A percentile compares a stretch with the other conserved stretches of the same genome.
Evolutionary conservation across 495 filamentous ascomycete genomes (phyloP).

Genomic region (Xylaria sp.): DNA sequence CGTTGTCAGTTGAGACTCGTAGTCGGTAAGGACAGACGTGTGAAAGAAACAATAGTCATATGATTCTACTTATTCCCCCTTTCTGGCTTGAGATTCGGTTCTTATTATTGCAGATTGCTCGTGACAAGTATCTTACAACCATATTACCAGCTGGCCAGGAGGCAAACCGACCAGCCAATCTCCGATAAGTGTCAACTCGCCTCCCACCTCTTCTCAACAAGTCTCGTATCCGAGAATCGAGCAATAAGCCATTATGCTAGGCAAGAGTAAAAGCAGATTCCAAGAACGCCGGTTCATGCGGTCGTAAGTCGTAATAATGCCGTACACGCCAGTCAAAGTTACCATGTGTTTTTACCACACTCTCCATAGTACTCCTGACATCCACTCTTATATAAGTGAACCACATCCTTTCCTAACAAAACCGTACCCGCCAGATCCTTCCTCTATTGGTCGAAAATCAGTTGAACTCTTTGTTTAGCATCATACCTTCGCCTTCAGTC

Average conservation of each 20-base stretch:
- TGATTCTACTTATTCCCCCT: slow-evolving; percentile 41
- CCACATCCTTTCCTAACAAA: background rate
- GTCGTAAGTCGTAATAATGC: slow-evolving; percentile 28
- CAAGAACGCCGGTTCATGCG: slow-evolving; percentile 28
- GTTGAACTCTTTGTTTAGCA: slow-evolving; percentile 56
- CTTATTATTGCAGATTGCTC: background rate
- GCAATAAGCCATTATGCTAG: background rate
- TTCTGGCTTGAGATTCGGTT: background rate
- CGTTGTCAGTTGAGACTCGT: slow-evolving; percentile 74
- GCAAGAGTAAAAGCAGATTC: slow-evolving; percentile 13
- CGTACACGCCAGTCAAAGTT: slow-evolving; percentile 11
- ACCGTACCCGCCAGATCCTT: slow-evolving; percentile 16
- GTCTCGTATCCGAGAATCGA: background rate
- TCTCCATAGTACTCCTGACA: slow-evolving; percentile 6
- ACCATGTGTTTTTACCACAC: slow-evolving; percentile 13
- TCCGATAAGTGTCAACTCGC: background rate
- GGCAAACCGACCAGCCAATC: slow-evolving; percentile 1
- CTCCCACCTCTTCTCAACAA: background rate
- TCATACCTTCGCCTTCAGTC: slow-evolving; percentile 63
- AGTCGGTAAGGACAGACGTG: slow-evolving; percentile 70
- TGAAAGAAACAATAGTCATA: slow-evolving; percentile 63
- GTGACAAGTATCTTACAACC: slow-evolving; percentile 9
- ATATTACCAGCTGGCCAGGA: background rate
- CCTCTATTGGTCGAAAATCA: slow-evolving; percentile 27
- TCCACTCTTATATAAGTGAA: slow-evolving; percentile 9